phyloP scores from a whole-genome alignment of 2,329 filamentous ascomycete species.

The Raffaelea deltoideospora region DNA sequence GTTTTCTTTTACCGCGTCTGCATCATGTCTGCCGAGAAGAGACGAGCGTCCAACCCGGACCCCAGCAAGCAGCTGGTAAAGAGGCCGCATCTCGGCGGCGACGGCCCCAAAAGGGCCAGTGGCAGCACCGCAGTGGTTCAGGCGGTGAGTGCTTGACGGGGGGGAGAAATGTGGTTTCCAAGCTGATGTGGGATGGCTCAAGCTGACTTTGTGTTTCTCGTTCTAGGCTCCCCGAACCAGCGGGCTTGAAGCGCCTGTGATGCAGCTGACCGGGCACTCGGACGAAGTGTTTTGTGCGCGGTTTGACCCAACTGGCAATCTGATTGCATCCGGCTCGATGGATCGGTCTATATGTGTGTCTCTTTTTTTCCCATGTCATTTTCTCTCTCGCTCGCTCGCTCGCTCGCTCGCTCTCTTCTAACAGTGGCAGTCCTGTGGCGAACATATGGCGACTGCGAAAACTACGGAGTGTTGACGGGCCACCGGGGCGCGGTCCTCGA shows the following conservation, averaged over 20 bases:
- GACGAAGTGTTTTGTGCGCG: slow-evolving; percentile 83
- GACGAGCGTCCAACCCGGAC: slow-evolving; percentile 63
- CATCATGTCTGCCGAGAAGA: slow-evolving; percentile 82
- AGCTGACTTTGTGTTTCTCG: too few relatives aligned
- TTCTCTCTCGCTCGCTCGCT: background rate
- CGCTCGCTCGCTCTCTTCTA: background rate
- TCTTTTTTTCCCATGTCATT: background rate
- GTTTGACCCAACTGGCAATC: slow-evolving; percentile 76
- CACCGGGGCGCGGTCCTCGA: slow-evolving; percentile 87
- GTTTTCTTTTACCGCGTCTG: background rate
- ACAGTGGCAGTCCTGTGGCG: slow-evolving; percentile 67
- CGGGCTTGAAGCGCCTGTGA: slow-evolving; percentile 74
- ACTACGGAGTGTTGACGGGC: slow-evolving; percentile 77
- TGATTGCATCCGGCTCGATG: slow-evolving; percentile 91
- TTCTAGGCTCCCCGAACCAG: slow-evolving; percentile 60
- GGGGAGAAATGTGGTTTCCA: background rate
- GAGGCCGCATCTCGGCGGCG: slow-evolving; percentile 56
- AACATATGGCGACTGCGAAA: slow-evolving; percentile 83
- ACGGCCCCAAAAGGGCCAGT: too few relatives aligned
- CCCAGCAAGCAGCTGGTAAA: slow-evolving; percentile 79
- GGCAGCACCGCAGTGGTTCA: slow-evolving; percentile 32
- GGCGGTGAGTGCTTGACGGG: slow-evolving; percentile 24
- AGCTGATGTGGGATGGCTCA: background rate
- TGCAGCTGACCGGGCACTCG: slow-evolving; percentile 73
- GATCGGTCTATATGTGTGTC: slow-evolving; percentile 72